phyloP scores from a whole-genome alignment of 2,329 filamentous ascomycete species.

The Pseudonectria buxi region DNA sequence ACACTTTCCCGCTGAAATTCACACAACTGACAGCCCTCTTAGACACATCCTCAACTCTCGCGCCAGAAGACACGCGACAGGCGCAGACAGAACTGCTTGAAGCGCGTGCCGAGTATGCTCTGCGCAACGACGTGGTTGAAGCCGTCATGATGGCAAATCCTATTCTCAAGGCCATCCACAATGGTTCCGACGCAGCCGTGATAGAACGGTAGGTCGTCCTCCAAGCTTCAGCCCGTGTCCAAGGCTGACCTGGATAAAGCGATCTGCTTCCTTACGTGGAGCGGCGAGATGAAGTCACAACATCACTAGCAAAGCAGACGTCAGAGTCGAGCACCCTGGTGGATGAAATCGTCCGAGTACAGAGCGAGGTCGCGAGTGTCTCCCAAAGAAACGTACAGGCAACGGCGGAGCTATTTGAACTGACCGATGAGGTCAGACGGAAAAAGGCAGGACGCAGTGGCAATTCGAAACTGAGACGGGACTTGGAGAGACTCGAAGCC shows the following conservation, averaged over 20 bases:
- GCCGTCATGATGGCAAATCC: constrained; percentile 67
- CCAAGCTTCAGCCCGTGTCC: neutral
- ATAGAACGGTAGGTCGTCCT: constrained; percentile 55
- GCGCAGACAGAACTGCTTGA: constrained; percentile 63
- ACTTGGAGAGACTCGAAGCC: constrained; percentile 52
- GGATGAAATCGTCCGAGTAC: constrained; percentile 47
- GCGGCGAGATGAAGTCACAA: constrained; percentile 60
- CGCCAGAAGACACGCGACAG: constrained; percentile 45
- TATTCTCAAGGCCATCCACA: constrained; percentile 69
- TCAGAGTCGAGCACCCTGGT: constrained; percentile 44
- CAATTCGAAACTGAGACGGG: constrained; percentile 44
- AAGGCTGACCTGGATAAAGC: constrained; percentile 32
- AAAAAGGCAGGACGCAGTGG: constrained; percentile 48
- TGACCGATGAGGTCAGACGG: constrained; percentile 50
- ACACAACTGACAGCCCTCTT: constrained; percentile 7
- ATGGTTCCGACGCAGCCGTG: constrained; percentile 54
- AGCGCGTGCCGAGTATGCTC: constrained; percentile 60
- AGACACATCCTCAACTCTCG: constrained; percentile 26
- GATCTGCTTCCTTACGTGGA: constrained; percentile 61
- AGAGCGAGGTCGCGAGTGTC: constrained; percentile 50
- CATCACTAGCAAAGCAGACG: constrained; percentile 54
- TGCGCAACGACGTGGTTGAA: constrained; percentile 63
- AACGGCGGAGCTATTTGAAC: constrained; percentile 53
- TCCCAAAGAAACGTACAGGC: constrained; percentile 57
- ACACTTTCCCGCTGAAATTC: neutral